These are phyloP conservation scores for Chlamydomonas sp. DNA, from an alignment of 139 green algal species.

Conservation along the genomic window DNA sequence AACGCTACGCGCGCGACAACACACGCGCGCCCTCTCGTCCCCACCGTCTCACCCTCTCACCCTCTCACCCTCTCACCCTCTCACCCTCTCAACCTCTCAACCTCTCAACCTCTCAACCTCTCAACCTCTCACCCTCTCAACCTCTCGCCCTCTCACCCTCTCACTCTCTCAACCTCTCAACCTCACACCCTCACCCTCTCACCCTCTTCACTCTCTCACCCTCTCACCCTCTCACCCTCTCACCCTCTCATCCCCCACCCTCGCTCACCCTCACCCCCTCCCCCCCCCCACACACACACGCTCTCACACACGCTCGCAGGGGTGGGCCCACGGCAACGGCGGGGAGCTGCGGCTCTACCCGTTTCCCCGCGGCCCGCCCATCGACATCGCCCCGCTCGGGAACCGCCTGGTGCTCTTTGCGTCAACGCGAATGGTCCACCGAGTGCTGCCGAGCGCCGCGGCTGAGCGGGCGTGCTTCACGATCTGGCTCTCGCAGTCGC, in stretches of 20 bases:
- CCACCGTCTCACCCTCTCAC: too few species aligned
- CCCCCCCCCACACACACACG: background rate
- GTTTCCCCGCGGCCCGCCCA: conserved; percentile 31
- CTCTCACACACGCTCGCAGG: background rate
- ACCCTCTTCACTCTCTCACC: too few species aligned
- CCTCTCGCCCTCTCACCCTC: too few species aligned
- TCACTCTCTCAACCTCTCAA: too few species aligned
- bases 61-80: too few species aligned
- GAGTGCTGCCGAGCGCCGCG: background rate
- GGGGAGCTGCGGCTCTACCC: conserved; percentile 68
- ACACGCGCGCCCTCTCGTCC: background rate
- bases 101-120: too few species aligned
- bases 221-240: too few species aligned
- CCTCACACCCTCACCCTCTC: too few species aligned
- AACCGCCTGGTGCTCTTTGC: conserved; percentile 69
- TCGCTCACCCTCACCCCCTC: too few species aligned
- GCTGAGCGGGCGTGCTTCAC: conserved; percentile 3
- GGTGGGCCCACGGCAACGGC: conserved; percentile 46
- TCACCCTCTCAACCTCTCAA: too few species aligned
- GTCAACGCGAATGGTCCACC: conserved; percentile 60
- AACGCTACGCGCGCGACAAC: background rate
- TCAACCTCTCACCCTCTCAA: too few species aligned
- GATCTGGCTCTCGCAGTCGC: conserved; percentile 2
- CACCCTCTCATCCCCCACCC: too few species aligned
- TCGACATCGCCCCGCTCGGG: conserved; percentile 49